Percentiles rank a stretch among this genome's conserved stretches.
phyloP scores from a whole-genome alignment of 768 basidiomycete genomes.

The Lyophyllum decastes region DNA sequence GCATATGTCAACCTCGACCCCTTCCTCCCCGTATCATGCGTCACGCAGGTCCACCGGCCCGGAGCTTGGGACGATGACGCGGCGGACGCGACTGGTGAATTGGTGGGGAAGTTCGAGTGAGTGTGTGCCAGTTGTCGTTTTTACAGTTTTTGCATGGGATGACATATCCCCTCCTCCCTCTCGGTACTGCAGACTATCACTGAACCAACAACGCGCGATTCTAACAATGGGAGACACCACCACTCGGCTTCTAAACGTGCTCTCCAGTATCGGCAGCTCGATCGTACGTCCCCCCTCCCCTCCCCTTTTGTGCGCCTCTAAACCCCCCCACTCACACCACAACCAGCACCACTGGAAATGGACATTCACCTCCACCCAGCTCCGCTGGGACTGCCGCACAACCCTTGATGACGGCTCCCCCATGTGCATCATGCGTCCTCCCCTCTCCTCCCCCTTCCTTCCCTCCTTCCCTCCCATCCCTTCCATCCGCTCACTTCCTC shows the following conservation, averaged over 20 bases:
- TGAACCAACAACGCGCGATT: slow-evolving; percentile 42
- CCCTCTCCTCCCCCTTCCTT: neutral
- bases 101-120: slow-evolving; percentile 40
- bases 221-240: slow-evolving; percentile 40
- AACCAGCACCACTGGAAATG: slow-evolving; percentile 42
- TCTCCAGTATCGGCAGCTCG: slow-evolving; percentile 33
- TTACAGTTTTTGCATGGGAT: too few species aligned
- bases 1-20: slow-evolving; percentile 46
- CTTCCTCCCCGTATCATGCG: slow-evolving; percentile 44
- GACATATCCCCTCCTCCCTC: too few species aligned
- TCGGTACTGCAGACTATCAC: slow-evolving; percentile 32
- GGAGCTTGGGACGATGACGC: slow-evolving; percentile 25
- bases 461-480: slow-evolving; percentile 3
- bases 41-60: slow-evolving; percentile 37
- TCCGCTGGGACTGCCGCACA: slow-evolving; percentile 49
- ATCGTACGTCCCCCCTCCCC: slow-evolving; percentile 22
- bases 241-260: slow-evolving; percentile 39
- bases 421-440: slow-evolving; percentile 42
- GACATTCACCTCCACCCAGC: slow-evolving; percentile 32
- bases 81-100: slow-evolving; percentile 30
- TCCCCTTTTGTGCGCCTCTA: neutral
- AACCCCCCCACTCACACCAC: neutral
- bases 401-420: slow-evolving; percentile 47
- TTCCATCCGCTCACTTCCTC: too few species aligned
- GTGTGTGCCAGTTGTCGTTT: slow-evolving; percentile 1